Percentiles rank a stretch among this genome's conserved stretches.
Conservation (phyloP, 148 eudicot genomes). For the Limonium bicolor region DNA sequence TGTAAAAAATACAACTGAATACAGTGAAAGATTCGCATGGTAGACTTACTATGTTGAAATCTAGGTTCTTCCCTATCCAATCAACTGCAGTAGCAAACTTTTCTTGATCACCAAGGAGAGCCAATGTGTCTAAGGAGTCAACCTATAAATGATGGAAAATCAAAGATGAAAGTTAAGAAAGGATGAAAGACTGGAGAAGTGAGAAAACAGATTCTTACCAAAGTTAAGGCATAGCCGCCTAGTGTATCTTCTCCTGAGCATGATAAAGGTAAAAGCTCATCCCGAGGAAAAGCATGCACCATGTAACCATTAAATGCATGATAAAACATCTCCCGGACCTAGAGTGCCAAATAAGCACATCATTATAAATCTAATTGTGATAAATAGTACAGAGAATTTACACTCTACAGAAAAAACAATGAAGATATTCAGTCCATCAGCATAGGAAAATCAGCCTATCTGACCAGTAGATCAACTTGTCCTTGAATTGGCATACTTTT, state of each 20-base stretch:
- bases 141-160: constrained; percentile 30
- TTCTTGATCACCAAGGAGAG: constrained; percentile 76
- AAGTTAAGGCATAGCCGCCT: constrained; percentile 92
- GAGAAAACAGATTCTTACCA: constrained; percentile 31
- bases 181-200: not conserved
- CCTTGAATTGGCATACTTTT: too few species aligned
- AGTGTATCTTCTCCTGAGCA: constrained; percentile 92
- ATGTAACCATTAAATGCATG: constrained; percentile 97
- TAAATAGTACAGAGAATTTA: too few species aligned
- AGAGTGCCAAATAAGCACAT: too few species aligned
- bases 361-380: too few species aligned
- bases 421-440: too few species aligned
- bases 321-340: constrained; percentile 91
- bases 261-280: constrained; percentile 82
- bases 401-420: too few species aligned
- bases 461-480: too few species aligned
- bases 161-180: constrained; percentile 2
- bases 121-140: constrained; percentile 91
- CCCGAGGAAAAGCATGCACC: constrained; percentile 92
- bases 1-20: too few species aligned
- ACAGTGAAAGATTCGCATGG: too few species aligned
- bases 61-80: constrained; percentile 94
- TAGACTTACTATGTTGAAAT: constrained; percentile 92
- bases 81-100: constrained; percentile 73
- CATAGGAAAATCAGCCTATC: too few species aligned